Base-by-base conservation (phyloP, 352 stramenopile genomes). In the Globisporangium viniferum region DNA sequence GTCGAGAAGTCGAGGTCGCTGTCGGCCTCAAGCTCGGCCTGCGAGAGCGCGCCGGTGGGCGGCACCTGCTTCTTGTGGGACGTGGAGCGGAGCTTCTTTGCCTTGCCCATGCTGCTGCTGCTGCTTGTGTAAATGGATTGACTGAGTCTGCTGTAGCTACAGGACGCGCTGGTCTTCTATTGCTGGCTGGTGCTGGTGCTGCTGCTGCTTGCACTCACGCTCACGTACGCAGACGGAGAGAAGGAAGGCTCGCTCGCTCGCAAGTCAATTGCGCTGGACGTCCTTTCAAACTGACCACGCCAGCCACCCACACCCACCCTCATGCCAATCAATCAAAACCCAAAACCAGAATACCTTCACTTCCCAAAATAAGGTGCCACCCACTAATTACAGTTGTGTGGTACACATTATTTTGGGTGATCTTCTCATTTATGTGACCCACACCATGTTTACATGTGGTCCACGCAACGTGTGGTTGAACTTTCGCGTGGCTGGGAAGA, bases 51-150 rank as follows among this genome's bases (percentile, higher is more conserved):
- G 27, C 82, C 86, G 3, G 82, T 91, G 4, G 86, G 84, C 55
- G 82, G 81, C 68, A 70, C 72, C 59, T 81, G 77, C 73, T 92
- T 94, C 82, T 94, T 94, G 77, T 95, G 88, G 74, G 84, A 93
- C 36, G 79, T 91, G 24, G 78, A 81, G n/a, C 88, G 86, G 44
- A 84, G 68, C 78, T 95, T 95, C 88, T 95, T 95, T 62, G 87
- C 83, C 74, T 94, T 94, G 70, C 88, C 88, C 88, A 95, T 95
- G 65, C 12, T 68, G 58, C 33, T 74, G n/a, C 29, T 59, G 54
- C 22, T 56, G 4, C 9, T 36, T 61, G 56, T 61, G 27, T 48
- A 14, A 48, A 24, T 5, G n/a, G 29, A 20, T 14, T 27, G 18
- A 33, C n/a, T 31, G 51, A 29, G 41, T 8, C 39, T 44, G 36